phyloP scores from a whole-genome alignment of 345 rosid genomes.

The Clarkia xantiana region DNA sequence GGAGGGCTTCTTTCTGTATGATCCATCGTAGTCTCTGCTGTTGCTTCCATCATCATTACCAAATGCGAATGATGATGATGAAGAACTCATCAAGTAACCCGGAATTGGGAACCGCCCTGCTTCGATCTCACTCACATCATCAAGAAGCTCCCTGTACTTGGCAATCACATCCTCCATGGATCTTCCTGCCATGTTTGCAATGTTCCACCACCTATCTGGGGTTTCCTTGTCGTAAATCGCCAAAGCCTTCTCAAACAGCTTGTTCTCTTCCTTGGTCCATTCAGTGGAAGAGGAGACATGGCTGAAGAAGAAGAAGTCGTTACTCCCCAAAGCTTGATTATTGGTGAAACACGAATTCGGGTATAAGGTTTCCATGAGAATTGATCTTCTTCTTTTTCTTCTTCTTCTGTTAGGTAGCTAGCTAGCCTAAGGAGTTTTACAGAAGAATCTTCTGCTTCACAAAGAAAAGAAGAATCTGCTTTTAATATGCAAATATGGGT shows the following conservation, averaged over 20 bases:
- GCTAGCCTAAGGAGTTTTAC: too few relatives aligned
- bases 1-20: conserved; percentile 32
- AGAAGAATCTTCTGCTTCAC: too few relatives aligned
- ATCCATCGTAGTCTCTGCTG: conserved; percentile 20
- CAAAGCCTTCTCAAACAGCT: conserved; percentile 63
- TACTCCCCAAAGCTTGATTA: conserved; percentile 19
- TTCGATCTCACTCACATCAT: conserved; percentile 57
- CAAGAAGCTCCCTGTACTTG: conserved; percentile 57
- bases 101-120: conserved; percentile 68
- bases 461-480: too few relatives aligned
- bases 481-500: too few relatives aligned
- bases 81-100: conserved; percentile 36
- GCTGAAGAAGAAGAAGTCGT: conserved; percentile 12
- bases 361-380: conserved; percentile 44
- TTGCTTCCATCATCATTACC: conserved; percentile 23
- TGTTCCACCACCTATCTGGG: conserved; percentile 56
- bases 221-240: conserved; percentile 51
- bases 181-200: conserved; percentile 62
- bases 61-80: conserved; percentile 11
- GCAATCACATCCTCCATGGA: conserved; percentile 49
- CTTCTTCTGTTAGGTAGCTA: too few relatives aligned
- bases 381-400: too few relatives aligned
- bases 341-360: conserved; percentile 23
- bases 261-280: conserved; percentile 79
- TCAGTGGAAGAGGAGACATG: conserved; percentile 14